Conservation (phyloP, 2,329 filamentous ascomycete species). For the Penicillium palitans region DNA sequence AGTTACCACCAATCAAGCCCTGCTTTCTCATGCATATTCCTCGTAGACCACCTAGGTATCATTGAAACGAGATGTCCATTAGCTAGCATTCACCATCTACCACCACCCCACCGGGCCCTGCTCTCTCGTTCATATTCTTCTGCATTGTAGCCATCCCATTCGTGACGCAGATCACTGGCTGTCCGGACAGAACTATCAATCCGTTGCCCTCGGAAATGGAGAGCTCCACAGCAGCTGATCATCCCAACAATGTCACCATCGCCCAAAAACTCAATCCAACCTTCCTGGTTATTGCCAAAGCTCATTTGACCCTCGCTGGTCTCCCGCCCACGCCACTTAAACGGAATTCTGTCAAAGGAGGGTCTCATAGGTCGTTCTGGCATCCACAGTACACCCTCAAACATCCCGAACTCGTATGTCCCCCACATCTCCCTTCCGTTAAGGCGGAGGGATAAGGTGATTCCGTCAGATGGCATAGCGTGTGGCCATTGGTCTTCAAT, state of each 20-base stretch:
- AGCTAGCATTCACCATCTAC: neutral
- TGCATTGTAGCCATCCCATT: neutral
- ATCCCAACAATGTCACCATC: constrained; percentile 1
- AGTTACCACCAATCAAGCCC: neutral
- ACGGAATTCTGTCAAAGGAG: neutral
- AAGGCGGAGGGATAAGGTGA: neutral
- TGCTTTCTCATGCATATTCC: neutral
- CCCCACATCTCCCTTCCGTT: neutral
- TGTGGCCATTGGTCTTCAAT: neutral
- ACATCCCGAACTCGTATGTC: neutral
- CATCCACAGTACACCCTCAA: neutral
- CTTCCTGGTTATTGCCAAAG: neutral
- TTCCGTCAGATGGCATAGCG: neutral
- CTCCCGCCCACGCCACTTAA: constrained; percentile 2
- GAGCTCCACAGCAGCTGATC: neutral
- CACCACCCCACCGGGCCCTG: neutral
- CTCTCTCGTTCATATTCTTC: neutral
- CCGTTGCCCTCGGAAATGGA: neutral
- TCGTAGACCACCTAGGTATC: neutral
- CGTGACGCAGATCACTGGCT: neutral
- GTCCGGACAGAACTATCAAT: neutral
- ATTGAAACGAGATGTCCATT: neutral
- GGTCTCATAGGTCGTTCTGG: neutral
- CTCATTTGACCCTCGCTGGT: neutral
- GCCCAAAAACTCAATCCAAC: constrained; percentile 2